Evolutionary conservation across 805 yeast species (phyloP), one percentile per base, ranked within the genome.

Genomic region (Teunomyces kruisii): DNA sequence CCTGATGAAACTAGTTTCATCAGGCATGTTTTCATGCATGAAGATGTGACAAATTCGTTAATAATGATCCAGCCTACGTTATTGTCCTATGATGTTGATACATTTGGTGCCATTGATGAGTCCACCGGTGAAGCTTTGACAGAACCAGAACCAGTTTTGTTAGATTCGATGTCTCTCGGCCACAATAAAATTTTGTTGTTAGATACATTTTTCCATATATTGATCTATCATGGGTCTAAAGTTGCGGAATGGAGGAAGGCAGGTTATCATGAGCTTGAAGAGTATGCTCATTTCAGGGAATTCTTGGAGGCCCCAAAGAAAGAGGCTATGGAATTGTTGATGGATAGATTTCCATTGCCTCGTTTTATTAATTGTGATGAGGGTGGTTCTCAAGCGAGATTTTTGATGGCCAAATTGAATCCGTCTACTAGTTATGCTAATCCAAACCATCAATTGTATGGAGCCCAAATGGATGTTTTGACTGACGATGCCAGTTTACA

Each of bases 311-410:
- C 74, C 24, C 88, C 89, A 13, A 78, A 81, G 54, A 62, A 67
- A 45, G 88, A 83, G 53, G 88, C 88, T 9, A 81, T 84, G 48
- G 83, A 79, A 40, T 70, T 84, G 28, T 67, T 83, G 32, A 70
- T 79, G 48, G 88, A 83, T 54, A 65, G 89, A 53, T 83, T 80
- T 69, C 89, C 89, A 43, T 70, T 83, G 49, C 89, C 89, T 4
- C 70, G 89, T 55, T 83, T 82, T 53, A 81, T 83, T 43, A 88
- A 83, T 57, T 81, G 87, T 19, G 87, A 83, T 54, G 88, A 83
- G 59, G 88, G 88, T 44, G 88, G 88, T 3, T 82, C 88, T 0
- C 89, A 83, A 57, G 88, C 88, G 0, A 73, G 89, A 62, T 83
- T 83, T 59, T 68, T 83, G 45, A 79, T 80, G 74, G 83, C 88